These are phyloP conservation scores for Cyberlindnera maritima DNA, from an alignment of 805 yeast genomes.

Conservation along the genomic window DNA sequence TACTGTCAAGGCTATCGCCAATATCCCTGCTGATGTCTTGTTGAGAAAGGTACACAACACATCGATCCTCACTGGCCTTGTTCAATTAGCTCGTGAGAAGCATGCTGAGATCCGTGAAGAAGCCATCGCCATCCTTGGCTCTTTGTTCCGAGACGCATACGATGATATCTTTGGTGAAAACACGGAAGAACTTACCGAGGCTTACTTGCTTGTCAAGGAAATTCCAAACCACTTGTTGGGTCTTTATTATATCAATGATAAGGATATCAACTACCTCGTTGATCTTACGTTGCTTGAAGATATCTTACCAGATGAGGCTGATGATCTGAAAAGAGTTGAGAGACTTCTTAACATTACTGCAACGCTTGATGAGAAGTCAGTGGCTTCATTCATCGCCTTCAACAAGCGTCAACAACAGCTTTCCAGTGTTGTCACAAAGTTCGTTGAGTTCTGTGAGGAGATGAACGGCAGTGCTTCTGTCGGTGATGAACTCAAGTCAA, in stretches of 20 bases:
- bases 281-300: slow-evolving; percentile 60
- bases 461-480: slow-evolving; percentile 33
- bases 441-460: slow-evolving; percentile 48
- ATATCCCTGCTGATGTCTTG: slow-evolving; percentile 45
- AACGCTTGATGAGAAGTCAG: slow-evolving; percentile 54
- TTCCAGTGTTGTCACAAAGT: slow-evolving; percentile 47
- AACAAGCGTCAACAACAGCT: slow-evolving; percentile 65
- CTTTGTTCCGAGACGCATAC: slow-evolving; percentile 50
- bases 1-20: slow-evolving; percentile 51
- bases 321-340: slow-evolving; percentile 44
- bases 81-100: slow-evolving; percentile 70
- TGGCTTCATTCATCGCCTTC: slow-evolving; percentile 65
- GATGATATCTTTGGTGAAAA: slow-evolving; percentile 23
- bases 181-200: slow-evolving; percentile 19
- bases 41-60: slow-evolving; percentile 45
- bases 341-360: slow-evolving; percentile 50
- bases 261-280: slow-evolving; percentile 58
- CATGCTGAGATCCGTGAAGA: slow-evolving; percentile 59
- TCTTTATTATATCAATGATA: slow-evolving; percentile 72
- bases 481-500: slow-evolving; percentile 28
- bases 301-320: slow-evolving; percentile 53
- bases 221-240: slow-evolving; percentile 68
- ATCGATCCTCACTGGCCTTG: slow-evolving; percentile 49
- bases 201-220: slow-evolving; percentile 31
- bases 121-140: slow-evolving; percentile 53